Base-by-base conservation (phyloP, 257 asterid species). In the Nicotiana tomentosiformis region DNA sequence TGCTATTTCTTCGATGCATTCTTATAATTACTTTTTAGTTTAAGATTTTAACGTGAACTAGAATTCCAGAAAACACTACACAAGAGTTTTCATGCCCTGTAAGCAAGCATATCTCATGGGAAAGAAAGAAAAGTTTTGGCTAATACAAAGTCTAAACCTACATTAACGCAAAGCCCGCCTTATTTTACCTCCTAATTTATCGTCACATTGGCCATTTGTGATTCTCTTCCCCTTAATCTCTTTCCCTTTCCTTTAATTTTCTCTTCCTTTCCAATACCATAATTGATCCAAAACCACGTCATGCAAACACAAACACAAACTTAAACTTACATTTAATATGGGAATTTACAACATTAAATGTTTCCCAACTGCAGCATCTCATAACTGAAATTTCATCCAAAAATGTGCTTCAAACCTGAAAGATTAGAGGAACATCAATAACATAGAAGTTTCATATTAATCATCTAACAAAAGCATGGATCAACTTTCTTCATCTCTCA, bases 401-500 rank as follows among this genome's bases (percentile, higher is more conserved):
- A 0, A 37, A 23, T 72, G 78, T 5, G 23, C 20, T 39, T 14
- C 61, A 46, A 46, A 51, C 61, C 8, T 46, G 20, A 46, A 72
- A n/a, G 58, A 70, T 68, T 17, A 60, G 58, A 32, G 55, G 32
- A 79, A 61, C 57, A 30, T 62, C 62, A n/a, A 58, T 4, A 17
- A 57, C 55, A 35, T 8, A 56, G 29, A 4, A 39, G 8, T 6
- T 37, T 37, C 43, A 65, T 18, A 26, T 23, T 17, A 56, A 67
- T 26, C 10, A 74, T 37, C 43, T 32, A 11, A 12, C 12, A 11
- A 67, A 43, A 51, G 58, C 29, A 89, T 89, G 94, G 89, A 88
- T 80, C 83, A 66, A 77, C 88, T 86, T 20, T 80, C 92, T 67
- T 89, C 93, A 53, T 85, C 95, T 15, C 84, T 93, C 87, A 89